These are phyloP conservation scores for Aspergillus ellipticus DNA, from an alignment of 495 filamentous ascomycete species.

Conservation along the genomic window DNA sequence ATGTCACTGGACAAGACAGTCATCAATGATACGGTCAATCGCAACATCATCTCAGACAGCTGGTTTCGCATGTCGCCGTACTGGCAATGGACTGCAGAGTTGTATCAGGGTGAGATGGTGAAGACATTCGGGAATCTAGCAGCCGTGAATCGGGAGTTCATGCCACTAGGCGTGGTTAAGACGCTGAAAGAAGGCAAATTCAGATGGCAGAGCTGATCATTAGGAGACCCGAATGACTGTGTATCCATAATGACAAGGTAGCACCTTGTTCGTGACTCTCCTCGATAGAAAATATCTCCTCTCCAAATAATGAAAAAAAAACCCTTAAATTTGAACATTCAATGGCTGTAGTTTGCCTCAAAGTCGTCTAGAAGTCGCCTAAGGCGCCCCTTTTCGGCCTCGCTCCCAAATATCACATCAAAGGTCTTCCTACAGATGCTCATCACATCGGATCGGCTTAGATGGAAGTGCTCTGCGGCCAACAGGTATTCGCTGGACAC, in stretches of 20 bases:
- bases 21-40: slow-evolving; percentile 8
- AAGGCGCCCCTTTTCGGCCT: slow-evolving; percentile 58
- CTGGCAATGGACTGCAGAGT: slow-evolving; percentile 58
- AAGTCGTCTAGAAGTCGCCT: slow-evolving; percentile 43
- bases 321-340: background rate
- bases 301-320: background rate
- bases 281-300: slow-evolving; percentile 3
- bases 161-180: slow-evolving; percentile 65
- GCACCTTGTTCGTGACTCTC: background rate
- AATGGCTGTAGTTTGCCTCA: slow-evolving; percentile 10
- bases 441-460: slow-evolving; percentile 53
- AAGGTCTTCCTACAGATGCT: slow-evolving; percentile 53
- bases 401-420: slow-evolving; percentile 61
- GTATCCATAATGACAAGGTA: too few relatives aligned
- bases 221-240: too few relatives aligned
- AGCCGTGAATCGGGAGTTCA: slow-evolving; percentile 56
- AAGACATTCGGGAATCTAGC: slow-evolving; percentile 57
- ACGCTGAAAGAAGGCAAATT: slow-evolving; percentile 56
- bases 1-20: slow-evolving; percentile 20
- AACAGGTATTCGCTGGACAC: slow-evolving; percentile 79
- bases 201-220: slow-evolving; percentile 51
- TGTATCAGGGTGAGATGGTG: slow-evolving; percentile 58
- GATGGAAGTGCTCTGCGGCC: slow-evolving; percentile 65
- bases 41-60: slow-evolving; percentile 21
- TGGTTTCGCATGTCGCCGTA: slow-evolving; percentile 52